Conservation (phyloP, 169 alveolate species). For the Blepharisma undulans region DNA sequence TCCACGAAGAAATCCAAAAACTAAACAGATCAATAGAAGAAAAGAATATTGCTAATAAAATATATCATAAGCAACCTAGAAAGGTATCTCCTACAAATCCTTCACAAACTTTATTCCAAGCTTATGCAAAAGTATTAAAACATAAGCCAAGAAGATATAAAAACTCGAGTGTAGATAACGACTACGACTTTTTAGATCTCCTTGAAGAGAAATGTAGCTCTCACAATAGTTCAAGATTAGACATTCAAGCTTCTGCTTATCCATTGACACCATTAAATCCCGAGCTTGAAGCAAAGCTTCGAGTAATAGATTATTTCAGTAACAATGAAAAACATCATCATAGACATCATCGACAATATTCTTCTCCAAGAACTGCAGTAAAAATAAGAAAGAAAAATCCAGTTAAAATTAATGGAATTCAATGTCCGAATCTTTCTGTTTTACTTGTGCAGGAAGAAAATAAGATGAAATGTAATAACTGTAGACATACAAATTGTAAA, state of each 20-base stretch:
- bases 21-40: background rate
- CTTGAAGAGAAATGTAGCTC: background rate
- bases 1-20: background rate
- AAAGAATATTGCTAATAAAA: background rate
- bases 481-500: background rate
- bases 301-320: background rate
- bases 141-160: background rate
- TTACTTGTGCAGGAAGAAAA: background rate
- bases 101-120: background rate
- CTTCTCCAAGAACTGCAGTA: background rate
- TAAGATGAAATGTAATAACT: background rate
- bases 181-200: background rate
- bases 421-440: background rate
- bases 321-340: background rate
- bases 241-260: background rate
- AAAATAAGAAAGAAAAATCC: background rate
- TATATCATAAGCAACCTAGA: background rate
- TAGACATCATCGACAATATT: background rate
- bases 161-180: background rate
- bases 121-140: background rate
- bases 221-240: too few species aligned
- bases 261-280: background rate
- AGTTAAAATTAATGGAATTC: background rate
- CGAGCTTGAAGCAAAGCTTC: background rate
- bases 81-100: background rate